Evolutionary conservation across 2,329 filamentous ascomycete species (phyloP).

Genomic region (Metarhizium rileyi): DNA sequence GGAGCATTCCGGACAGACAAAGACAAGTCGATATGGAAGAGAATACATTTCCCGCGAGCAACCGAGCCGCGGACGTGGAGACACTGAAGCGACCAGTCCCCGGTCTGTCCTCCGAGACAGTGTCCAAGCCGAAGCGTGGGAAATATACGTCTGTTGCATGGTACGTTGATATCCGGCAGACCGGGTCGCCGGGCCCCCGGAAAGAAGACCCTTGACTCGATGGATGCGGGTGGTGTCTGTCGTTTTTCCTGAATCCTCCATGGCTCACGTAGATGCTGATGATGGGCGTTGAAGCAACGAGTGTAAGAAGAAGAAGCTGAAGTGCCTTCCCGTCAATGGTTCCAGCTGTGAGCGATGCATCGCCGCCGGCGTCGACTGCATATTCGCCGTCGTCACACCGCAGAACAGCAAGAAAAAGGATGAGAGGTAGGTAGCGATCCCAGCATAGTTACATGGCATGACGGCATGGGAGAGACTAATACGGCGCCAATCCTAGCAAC

Average conservation of each 20-base stretch:
- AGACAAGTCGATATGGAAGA: background rate
- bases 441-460: background rate
- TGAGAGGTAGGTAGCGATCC: slow-evolving; percentile 11
- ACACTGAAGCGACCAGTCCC: slow-evolving; percentile 7
- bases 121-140: slow-evolving; percentile 19
- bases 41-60: slow-evolving; percentile 1
- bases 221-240: no score
- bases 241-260: no score
- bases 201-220: no score
- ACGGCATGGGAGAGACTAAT: background rate
- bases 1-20: background rate
- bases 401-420: slow-evolving; percentile 13
- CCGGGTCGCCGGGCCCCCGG: no score
- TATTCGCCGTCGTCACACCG: slow-evolving; percentile 14
- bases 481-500: background rate
- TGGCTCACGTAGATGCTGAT: slow-evolving; percentile 6
- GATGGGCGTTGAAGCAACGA: slow-evolving; percentile 19
- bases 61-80: background rate
- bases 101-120: background rate
- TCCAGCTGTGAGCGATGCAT: slow-evolving; percentile 21
- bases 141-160: slow-evolving; percentile 29
- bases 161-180: slow-evolving; percentile 13
- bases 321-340: slow-evolving; percentile 22
- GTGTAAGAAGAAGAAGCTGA: slow-evolving; percentile 31
- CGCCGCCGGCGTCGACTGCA: slow-evolving; percentile 16